Conservation (phyloP, 2,329 filamentous ascomycete species). For the Cercospora janseana region DNA sequence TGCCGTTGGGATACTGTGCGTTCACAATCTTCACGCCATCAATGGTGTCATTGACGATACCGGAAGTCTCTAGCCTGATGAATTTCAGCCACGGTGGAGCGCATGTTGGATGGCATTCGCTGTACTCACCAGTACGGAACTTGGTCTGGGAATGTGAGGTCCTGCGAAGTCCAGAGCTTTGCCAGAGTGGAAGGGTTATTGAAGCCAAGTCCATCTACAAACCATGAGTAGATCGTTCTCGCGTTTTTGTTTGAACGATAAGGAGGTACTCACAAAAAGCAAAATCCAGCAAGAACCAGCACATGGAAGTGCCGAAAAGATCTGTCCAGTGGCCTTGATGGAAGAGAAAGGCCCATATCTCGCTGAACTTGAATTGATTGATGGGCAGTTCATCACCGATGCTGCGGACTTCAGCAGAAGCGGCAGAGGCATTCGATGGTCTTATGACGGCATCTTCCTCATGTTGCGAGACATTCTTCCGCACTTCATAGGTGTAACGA, state of each 20-base stretch:
- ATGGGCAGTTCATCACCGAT: conserved; percentile 20
- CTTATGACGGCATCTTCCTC: conserved; percentile 22
- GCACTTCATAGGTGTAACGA: conserved; percentile 43
- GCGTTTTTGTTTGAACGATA: background rate
- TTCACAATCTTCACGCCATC: background rate
- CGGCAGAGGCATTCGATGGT: background rate
- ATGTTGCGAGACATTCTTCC: conserved; percentile 36
- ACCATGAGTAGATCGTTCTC: background rate
- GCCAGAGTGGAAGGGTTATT: conserved; percentile 26
- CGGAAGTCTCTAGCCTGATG: conserved; percentile 14
- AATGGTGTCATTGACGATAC: conserved; percentile 9
- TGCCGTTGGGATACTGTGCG: background rate
- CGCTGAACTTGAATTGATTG: conserved; percentile 20
- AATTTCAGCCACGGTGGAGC: background rate
- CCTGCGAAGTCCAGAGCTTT: conserved; percentile 24
- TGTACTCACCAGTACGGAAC: conserved; percentile 17
- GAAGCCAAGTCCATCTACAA: conserved; percentile 26
- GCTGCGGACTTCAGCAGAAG: conserved; percentile 11
- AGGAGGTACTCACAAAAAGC: conserved; percentile 19
- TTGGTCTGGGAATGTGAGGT: conserved; percentile 6
- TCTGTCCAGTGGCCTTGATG: conserved; percentile 27
- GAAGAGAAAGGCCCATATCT: conserved; percentile 23
- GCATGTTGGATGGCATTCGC: background rate
- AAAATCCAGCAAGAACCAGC: conserved; percentile 26
- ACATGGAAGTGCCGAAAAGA: conserved; percentile 25